Evolutionary conservation across 2,329 filamentous ascomycete genomes (phyloP), one percentile per base, ranked within the genome.

Genomic region (Xylariales sp.): DNA sequence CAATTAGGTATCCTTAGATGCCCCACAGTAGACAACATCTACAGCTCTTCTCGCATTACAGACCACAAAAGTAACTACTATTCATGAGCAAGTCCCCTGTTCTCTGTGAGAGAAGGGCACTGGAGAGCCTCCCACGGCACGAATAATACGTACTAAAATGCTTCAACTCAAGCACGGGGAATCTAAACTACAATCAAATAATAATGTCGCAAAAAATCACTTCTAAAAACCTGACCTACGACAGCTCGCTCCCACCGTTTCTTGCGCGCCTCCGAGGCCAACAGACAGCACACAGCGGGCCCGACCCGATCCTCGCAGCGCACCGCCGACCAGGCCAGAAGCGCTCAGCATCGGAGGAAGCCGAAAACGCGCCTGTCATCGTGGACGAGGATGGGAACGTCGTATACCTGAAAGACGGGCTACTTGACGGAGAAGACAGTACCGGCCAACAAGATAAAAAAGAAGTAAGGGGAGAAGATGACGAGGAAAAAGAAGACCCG

Each of bases 291-390:
- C 69, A 50, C 83, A 76, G 83, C 79, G 80, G 85, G 45, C 81
- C 87, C 73, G 85, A 88, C 64, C 84, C 85, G 4, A 80, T 87
- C 49, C 80, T 87, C 45, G 82, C 85, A 1, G 81, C 80, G 5
- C 82, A 81, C 18, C 80, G 85, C 1, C 81, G 86, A n/a, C 81
- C 83, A 14, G 75, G 70, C 10, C 67, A 71, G 80, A 86, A 82
- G 80, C 85, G 84, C 43, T 87, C 86, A 16, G 87, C 82, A 67
- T 89, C 90, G 72, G 90, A 90, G 48, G 89, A 93, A 68, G 91
- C 91, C 12, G 92, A 95, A 72, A 92, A 95, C 77, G 90, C 85
- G 57, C 93, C 93, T 0, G 84, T 93, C 0, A 89, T 93, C 59
- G 88, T 96, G 3, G 87, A 95, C 72, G 92, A 93, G 76, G 84